Evolutionary conservation across 176 grass and related monocot genomes (phyloP).

Genomic region (Lolium multiflorum): DNA sequence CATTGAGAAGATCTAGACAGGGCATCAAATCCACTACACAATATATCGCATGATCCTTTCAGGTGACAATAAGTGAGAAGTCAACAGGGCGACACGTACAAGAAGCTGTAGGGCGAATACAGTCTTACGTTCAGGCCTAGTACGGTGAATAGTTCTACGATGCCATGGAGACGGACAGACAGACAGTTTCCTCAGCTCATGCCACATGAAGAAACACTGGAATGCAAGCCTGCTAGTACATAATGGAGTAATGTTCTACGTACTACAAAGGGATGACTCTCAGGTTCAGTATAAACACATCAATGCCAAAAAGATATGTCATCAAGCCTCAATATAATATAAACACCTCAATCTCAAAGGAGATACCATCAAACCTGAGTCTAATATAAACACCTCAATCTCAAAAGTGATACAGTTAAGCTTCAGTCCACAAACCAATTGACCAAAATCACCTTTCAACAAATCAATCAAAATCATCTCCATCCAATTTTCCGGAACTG

Average conservation of each 20-base stretch:
- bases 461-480: constrained; percentile 20
- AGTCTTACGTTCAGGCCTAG: neutral
- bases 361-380: neutral
- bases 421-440: neutral
- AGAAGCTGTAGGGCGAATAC: neutral
- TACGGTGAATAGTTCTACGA: neutral
- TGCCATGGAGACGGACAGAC: neutral
- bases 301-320: neutral
- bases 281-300: neutral
- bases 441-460: constrained; percentile 4
- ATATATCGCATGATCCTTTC: constrained; percentile 16
- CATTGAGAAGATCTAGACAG: neutral
- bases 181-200: neutral
- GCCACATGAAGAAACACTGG: neutral
- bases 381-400: neutral
- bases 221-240: neutral
- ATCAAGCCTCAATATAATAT: too few species aligned
- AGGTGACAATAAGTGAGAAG: neutral
- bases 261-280: constrained; percentile 11
- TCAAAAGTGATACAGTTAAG: neutral
- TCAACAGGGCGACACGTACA: neutral
- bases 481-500: neutral
- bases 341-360: neutral
- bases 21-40: neutral
- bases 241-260: neutral